Conservation (phyloP, 2,329 filamentous ascomycete genomes). For the Keithomyces neogunnii region DNA sequence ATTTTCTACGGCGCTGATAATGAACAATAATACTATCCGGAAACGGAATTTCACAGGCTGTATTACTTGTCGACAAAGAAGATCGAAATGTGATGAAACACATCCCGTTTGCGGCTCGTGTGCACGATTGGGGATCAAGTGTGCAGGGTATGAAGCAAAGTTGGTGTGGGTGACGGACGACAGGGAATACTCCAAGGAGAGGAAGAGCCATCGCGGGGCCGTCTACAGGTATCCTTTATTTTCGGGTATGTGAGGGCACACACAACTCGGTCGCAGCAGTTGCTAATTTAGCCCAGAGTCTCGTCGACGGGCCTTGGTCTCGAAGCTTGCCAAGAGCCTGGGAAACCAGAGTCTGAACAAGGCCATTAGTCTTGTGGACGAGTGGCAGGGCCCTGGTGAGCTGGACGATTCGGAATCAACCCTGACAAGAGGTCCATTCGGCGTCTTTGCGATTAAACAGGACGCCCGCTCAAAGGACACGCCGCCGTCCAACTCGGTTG, state of each 20-base stretch:
- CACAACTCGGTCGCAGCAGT: conserved; percentile 20
- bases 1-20: too few species aligned
- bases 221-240: conserved; percentile 34
- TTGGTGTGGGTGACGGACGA: conserved; percentile 22
- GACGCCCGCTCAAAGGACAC: too few species aligned
- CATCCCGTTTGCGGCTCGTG: conserved; percentile 31
- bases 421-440: too few species aligned
- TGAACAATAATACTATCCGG: too few species aligned
- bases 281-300: neutral
- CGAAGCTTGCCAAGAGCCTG: conserved; percentile 23
- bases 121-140: conserved; percentile 22
- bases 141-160: conserved; percentile 30
- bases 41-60: conserved; percentile 23
- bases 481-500: too few species aligned
- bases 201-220: conserved; percentile 16
- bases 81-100: conserved; percentile 36
- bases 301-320: neutral
- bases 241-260: conserved; percentile 24
- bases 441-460: too few species aligned
- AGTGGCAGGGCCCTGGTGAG: conserved; percentile 12
- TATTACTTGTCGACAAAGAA: conserved; percentile 26
- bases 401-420: conserved; percentile 12
- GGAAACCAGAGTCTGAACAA: conserved; percentile 10
- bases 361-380: conserved; percentile 14
- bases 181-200: conserved; percentile 13